A percentile compares a stretch with the other conserved stretches of the same genome.
These are phyloP conservation scores for Globisporangium perplexum DNA, from an alignment of 352 stramenopile genomes.

Conservation along the genomic window DNA sequence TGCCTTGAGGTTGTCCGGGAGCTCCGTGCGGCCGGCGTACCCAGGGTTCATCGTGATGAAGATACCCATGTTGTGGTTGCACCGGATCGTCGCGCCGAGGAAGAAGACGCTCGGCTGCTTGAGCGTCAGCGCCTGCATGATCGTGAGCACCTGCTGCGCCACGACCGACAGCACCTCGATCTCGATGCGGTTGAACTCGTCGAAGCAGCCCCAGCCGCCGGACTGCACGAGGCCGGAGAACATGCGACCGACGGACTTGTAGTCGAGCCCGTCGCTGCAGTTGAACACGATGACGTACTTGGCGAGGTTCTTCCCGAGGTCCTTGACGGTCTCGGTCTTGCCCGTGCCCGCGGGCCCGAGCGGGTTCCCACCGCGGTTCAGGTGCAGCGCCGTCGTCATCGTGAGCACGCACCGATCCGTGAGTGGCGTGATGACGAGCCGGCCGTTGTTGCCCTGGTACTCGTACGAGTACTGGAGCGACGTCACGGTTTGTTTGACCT, in stretches of 20 bases:
- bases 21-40: conserved; percentile 88
- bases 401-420: conserved; percentile 92
- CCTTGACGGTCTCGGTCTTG: conserved; percentile 94
- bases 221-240: conserved; percentile 92
- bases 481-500: conserved; percentile 84
- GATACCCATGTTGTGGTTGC: conserved; percentile 88
- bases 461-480: conserved; percentile 85
- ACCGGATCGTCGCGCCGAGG: conserved; percentile 79
- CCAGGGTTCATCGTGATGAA: conserved; percentile 93
- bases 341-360: conserved; percentile 89
- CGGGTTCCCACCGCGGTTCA: conserved; percentile 90
- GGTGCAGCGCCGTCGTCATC: conserved; percentile 89
- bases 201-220: conserved; percentile 92
- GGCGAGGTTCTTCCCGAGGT: conserved; percentile 91
- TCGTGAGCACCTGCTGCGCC: conserved; percentile 88
- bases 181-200: conserved; percentile 96
- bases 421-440: conserved; percentile 90
- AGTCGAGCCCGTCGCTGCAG: conserved; percentile 92
- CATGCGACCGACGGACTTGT: conserved; percentile 92
- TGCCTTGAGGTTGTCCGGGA: conserved; percentile 84
- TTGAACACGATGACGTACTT: conserved; percentile 96
- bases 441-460: conserved; percentile 84
- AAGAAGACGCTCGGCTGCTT: conserved; percentile 80
- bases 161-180: conserved; percentile 94
- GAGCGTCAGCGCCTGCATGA: conserved; percentile 82